Evolutionary conservation across 257 asterid species (phyloP).

Genomic region (Striga asiatica): DNA sequence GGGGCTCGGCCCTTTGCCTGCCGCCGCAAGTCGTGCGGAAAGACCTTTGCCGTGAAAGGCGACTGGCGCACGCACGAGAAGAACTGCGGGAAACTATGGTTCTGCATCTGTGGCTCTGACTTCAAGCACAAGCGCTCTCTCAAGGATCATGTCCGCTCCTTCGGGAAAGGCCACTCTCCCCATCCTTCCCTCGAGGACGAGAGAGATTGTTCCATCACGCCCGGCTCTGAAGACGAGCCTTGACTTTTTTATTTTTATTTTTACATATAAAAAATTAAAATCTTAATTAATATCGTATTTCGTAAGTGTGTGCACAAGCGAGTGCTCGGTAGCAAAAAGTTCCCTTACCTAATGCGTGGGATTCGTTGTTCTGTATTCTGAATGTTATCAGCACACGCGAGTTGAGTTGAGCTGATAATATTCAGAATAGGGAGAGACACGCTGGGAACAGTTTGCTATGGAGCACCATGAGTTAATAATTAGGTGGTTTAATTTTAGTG

Average conservation of each 20-base stretch:
- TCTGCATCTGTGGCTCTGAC: conserved; percentile 77
- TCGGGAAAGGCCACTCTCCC: conserved; percentile 68
- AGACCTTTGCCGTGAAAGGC: conserved; percentile 76
- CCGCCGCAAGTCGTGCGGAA: conserved; percentile 56
- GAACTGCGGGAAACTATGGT: conserved; percentile 91
- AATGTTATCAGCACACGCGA: not conserved
- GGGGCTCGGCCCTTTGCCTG: conserved; percentile 69
- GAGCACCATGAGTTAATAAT: conserved; percentile 61
- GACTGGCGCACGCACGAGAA: conserved; percentile 95
- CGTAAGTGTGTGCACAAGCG: conserved; percentile 14
- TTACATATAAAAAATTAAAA: not conserved
- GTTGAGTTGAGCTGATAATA: not conserved
- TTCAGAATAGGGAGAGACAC: not conserved
- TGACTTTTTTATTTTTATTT: not conserved
- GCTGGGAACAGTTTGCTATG: conserved; percentile 33
- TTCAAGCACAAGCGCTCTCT: conserved; percentile 87
- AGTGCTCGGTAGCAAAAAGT: conserved; percentile 56
- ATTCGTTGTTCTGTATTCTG: not conserved
- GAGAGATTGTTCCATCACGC: conserved; percentile 31
- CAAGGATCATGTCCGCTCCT: conserved; percentile 74
- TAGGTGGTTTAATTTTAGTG: conserved; percentile 16
- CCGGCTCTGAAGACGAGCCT: conserved; percentile 42
- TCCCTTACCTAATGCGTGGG: conserved; percentile 14
- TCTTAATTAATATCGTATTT: too few relatives aligned
- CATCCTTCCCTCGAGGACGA: conserved; percentile 47